phyloP scores from a whole-genome alignment of 257 asterid genomes.

The Fraxinus cuspidata region DNA sequence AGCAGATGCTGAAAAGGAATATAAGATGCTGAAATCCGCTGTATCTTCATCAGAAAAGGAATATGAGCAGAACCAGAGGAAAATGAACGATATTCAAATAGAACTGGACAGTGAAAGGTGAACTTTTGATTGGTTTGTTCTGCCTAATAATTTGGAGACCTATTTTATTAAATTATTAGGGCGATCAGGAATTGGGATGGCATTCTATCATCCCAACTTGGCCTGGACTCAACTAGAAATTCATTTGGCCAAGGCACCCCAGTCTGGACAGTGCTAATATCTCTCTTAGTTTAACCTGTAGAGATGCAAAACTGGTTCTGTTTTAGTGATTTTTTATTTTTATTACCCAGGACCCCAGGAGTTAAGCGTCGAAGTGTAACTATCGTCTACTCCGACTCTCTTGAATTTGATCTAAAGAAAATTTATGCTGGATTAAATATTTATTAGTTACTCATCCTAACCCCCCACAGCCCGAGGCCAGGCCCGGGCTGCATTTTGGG shows the following conservation, averaged over 20 bases:
- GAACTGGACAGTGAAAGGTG: constrained; percentile 81
- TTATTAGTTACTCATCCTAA: background rate
- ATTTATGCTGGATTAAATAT: background rate
- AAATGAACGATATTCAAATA: constrained; percentile 62
- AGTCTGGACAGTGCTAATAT: background rate
- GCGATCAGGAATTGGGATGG: background rate
- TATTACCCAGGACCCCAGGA: background rate
- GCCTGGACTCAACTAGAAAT: constrained; percentile 13
- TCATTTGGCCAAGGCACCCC: background rate
- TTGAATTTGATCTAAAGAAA: background rate
- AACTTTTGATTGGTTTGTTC: constrained; percentile 13
- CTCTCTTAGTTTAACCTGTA: background rate
- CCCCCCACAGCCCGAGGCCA: background rate
- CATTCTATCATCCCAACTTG: background rate
- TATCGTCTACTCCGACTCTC: background rate
- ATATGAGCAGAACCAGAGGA: constrained; percentile 81
- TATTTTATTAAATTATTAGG: constrained; percentile 4
- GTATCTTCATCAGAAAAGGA: constrained; percentile 77
- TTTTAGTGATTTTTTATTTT: background rate
- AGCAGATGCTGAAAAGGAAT: constrained; percentile 90
- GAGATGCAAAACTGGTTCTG: background rate
- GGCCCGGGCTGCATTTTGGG: background rate
- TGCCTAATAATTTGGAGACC: background rate
- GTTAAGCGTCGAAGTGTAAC: background rate
- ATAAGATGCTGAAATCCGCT: constrained; percentile 83